Conservation (phyloP, 2,329 filamentous ascomycete species). For the Fusarium clavum region DNA sequence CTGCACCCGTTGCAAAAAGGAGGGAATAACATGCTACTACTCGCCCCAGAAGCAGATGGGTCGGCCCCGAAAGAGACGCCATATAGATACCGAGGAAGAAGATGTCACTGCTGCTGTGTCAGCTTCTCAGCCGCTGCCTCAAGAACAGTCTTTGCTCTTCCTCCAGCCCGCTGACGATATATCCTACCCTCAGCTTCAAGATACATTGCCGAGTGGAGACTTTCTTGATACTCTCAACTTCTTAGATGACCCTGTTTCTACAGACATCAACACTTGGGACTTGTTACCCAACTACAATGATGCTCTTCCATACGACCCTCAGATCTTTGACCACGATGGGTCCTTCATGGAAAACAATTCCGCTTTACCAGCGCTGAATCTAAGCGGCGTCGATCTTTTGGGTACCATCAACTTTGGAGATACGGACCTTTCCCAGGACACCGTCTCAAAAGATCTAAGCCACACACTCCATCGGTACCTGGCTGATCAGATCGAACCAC, state of each 20-base stretch:
- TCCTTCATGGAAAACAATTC: conserved; percentile 7
- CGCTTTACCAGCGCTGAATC: conserved; percentile 26
- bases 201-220: conserved; percentile 6
- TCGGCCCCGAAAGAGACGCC: conserved; percentile 68
- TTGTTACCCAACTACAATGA: conserved; percentile 49
- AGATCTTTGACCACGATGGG: conserved; percentile 27
- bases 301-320: conserved; percentile 29
- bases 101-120: conserved; percentile 32
- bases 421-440: conserved; percentile 41
- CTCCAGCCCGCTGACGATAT: conserved; percentile 5
- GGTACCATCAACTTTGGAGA: conserved; percentile 51
- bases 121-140: conserved; percentile 6
- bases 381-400: conserved; percentile 48
- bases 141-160: conserved; percentile 7
- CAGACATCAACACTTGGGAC: conserved; percentile 53
- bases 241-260: conserved; percentile 46
- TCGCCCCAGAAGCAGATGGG: conserved; percentile 76
- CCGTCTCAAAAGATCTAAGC: conserved; percentile 48
- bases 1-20: conserved; percentile 68
- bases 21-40: conserved; percentile 69
- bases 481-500: conserved; percentile 35
- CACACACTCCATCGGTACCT: conserved; percentile 46
- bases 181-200: conserved; percentile 14
- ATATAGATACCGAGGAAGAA: conserved; percentile 50
- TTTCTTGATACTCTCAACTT: conserved; percentile 53